Base-by-base conservation (phyloP, 139 green algal genomes). In the Tetradesmus lagerheimii region DNA sequence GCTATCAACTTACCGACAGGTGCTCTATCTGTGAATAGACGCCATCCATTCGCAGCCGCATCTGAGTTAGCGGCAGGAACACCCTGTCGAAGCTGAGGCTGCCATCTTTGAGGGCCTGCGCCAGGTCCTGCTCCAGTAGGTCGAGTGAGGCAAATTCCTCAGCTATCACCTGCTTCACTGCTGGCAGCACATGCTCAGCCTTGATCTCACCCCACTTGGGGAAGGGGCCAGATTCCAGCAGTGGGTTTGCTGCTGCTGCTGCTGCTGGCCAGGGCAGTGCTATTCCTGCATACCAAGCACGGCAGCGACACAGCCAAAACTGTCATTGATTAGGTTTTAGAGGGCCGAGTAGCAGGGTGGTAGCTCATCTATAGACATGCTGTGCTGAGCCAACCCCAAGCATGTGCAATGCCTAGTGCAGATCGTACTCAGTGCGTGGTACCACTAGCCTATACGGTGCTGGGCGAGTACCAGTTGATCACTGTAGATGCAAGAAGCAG, bases 151-250 rank as follows among this genome's bases (percentile, higher is more conserved):
- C 83, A 9, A 4, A 29, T 27, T 88, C 83, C 53, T 88, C 83
- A 80, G 62, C 83, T 41, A 88, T 27, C 83, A 88, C 35, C 38
- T 81, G 83, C 62, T 88, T 38, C 11, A 80, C 64, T 43, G 83
- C 83, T 66, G 83, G 83, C 37, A 50, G 2, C 25, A 88, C 39
- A 20, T 88, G 62, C 64, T 80, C 83, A 20, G 83, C 27, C 20
- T 88, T 88, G 27, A 88, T 62, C 64, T 88, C 16, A 34, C 75
- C 83, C 83, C 83, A 88, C 27, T 50, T 25, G 0, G 83, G 62
- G 25, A 88, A 88, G 8, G 27, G 64, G 71, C 71, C 47, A 2
- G 83, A 16, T 11, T 25, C 57, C 43, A 88, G 41, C 41, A 88
- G n/a, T 20, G 83, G 83, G 47, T 88, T 88, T 25, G 18, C 37